These are phyloP conservation scores for Pisolithus sp. DNA, from an alignment of 768 basidiomycete genomes.

Conservation along the genomic window DNA sequence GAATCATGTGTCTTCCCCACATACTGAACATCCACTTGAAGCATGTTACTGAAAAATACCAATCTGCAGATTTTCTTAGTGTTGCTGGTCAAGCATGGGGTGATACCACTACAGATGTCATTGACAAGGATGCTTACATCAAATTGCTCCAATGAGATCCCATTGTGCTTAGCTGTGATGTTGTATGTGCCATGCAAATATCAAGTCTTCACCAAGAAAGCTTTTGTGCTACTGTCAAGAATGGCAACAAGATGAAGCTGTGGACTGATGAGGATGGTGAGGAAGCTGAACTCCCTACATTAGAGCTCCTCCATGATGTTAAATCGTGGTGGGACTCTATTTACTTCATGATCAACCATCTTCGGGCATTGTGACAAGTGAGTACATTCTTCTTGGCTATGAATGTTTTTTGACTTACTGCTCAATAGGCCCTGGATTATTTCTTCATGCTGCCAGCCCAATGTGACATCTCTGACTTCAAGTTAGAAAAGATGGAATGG, in stretches of 20 bases:
- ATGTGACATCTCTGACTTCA: no score
- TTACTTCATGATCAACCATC: conserved; percentile 19
- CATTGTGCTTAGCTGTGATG: background rate
- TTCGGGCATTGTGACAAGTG: background rate
- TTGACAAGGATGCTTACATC: background rate
- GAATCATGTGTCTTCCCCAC: conserved; percentile 16
- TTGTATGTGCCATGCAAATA: no score
- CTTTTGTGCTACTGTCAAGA: background rate
- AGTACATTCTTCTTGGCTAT: no score
- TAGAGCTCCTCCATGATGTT: conserved; percentile 24
- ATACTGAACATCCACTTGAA: conserved; percentile 12
- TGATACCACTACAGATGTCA: background rate
- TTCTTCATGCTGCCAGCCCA: no score
- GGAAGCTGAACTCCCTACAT: background rate
- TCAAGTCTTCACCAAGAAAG: background rate
- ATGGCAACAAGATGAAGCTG: background rate
- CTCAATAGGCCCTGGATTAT: no score
- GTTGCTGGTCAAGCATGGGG: background rate
- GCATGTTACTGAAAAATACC: conserved; percentile 5
- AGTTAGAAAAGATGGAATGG: no score
- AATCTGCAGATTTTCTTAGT: background rate
- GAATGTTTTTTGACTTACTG: no score
- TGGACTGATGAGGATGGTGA: background rate
- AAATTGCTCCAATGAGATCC: background rate
- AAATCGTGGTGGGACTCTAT: conserved; percentile 25